Evolutionary conservation across 2,329 filamentous ascomycete species (phyloP).

Genomic region (Thelonectria olida): DNA sequence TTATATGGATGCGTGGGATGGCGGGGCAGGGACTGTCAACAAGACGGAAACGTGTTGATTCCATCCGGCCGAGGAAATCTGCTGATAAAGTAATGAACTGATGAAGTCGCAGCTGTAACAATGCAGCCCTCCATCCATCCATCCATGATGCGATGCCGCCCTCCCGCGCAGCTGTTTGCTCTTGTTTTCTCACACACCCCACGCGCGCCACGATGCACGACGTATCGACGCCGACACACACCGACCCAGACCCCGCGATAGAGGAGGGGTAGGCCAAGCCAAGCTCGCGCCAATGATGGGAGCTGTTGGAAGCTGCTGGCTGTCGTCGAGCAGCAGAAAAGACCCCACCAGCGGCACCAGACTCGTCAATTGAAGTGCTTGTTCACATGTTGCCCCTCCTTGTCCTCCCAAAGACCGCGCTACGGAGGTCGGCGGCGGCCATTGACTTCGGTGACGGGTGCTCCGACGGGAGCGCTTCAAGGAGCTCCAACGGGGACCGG

Average conservation of each 20-base stretch:
- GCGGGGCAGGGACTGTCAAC: background rate
- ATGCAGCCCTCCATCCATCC: conserved; percentile 14
- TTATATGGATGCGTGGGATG: conserved; percentile 5
- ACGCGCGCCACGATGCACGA: conserved; percentile 7
- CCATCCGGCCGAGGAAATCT: conserved; percentile 28
- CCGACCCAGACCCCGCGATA: conserved; percentile 22
- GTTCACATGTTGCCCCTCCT: background rate
- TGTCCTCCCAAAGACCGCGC: conserved; percentile 18
- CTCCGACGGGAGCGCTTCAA: conserved; percentile 24
- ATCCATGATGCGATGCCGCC: conserved; percentile 25
- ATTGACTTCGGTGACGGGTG: conserved; percentile 10
- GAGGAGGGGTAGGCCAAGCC: conserved; percentile 12
- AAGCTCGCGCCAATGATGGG: conserved; percentile 15
- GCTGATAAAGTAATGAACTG: conserved; percentile 34
- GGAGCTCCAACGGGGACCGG: background rate
- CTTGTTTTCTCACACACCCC: conserved; percentile 4
- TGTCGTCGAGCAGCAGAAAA: background rate
- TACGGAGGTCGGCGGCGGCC: conserved; percentile 26
- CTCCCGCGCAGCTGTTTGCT: background rate
- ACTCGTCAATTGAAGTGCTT: background rate
- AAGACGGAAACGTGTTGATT: conserved; percentile 7
- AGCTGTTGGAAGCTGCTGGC: background rate
- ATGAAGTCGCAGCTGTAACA: conserved; percentile 6
- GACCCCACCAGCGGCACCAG: conserved; percentile 9
- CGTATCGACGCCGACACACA: conserved; percentile 14